phyloP scores from a whole-genome alignment of 352 stramenopile genomes.

The Phytophthora kernoviae region DNA sequence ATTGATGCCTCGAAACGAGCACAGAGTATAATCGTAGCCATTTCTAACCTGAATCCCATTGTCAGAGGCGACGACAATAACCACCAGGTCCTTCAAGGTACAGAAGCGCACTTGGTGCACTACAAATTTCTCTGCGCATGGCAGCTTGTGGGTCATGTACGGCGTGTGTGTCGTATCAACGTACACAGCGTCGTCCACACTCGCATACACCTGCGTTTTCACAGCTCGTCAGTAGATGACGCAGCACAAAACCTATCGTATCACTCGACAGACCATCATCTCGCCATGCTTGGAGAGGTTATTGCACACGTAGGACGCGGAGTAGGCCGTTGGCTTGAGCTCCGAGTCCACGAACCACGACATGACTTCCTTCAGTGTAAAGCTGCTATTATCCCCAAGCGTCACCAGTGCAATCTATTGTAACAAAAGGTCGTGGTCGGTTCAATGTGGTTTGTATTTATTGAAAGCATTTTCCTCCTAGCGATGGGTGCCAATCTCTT shows the following conservation, averaged over 20 bases:
- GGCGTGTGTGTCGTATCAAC: constrained; percentile 49
- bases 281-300: constrained; percentile 58
- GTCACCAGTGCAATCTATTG: neutral
- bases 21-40: neutral
- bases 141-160: constrained; percentile 44
- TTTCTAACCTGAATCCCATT: constrained; percentile 53
- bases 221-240: constrained; percentile 3
- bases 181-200: constrained; percentile 49
- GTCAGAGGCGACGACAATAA: constrained; percentile 73
- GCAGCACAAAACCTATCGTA: neutral
- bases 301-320: constrained; percentile 57
- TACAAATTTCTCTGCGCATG: constrained; percentile 50
- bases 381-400: neutral
- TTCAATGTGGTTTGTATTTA: constrained; percentile 31
- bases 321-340: constrained; percentile 46
- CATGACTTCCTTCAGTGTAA: constrained; percentile 29
- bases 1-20: no score
- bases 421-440: neutral
- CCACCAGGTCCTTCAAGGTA: constrained; percentile 37
- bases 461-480: constrained; percentile 15
- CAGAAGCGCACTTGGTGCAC: constrained; percentile 76
- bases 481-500: constrained; percentile 31
- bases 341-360: constrained; percentile 58
- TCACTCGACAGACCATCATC: constrained; percentile 33
- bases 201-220: constrained; percentile 46